Percentiles rank a stretch among this genome's conserved stretches.
phyloP scores from a whole-genome alignment of 1,139 yeast genomes.

The Yamadazyma kanchanaburiensis region DNA sequence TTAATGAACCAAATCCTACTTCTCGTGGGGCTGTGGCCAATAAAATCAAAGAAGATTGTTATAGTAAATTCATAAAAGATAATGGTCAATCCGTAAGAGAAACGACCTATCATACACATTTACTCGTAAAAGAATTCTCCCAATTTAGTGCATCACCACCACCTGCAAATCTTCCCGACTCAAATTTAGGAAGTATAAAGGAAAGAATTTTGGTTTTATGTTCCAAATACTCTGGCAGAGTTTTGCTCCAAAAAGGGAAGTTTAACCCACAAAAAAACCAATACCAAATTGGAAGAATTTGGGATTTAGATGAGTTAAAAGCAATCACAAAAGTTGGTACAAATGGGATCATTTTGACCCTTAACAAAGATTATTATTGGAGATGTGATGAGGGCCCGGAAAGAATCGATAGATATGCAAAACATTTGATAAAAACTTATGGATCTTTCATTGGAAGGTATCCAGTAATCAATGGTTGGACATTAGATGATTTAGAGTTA shows the following conservation, averaged over 20 bases:
- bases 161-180: conserved; percentile 26
- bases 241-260: conserved; percentile 82
- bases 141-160: conserved; percentile 40
- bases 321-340: conserved; percentile 50
- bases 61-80: conserved; percentile 29
- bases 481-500: conserved; percentile 33
- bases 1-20: too few species aligned
- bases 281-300: conserved; percentile 89
- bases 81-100: conserved; percentile 31
- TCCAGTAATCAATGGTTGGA: conserved; percentile 52
- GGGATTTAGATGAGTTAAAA: conserved; percentile 78
- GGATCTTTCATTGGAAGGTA: conserved; percentile 64
- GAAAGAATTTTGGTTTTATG: conserved; percentile 41
- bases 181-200: conserved; percentile 36
- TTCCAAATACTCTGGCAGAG: conserved; percentile 52
- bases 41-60: conserved; percentile 40
- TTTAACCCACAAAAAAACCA: conserved; percentile 64
- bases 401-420: conserved; percentile 54
- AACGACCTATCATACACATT: conserved; percentile 34
- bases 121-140: conserved; percentile 37
- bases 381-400: conserved; percentile 67
- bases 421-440: conserved; percentile 59
- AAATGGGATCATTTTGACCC: conserved; percentile 57
- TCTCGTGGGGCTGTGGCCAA: conserved; percentile 24
- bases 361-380: conserved; percentile 89